These are phyloP conservation scores for Mrakia frigida DNA, from an alignment of 768 basidiomycete genomes.

Conservation along the genomic window DNA sequence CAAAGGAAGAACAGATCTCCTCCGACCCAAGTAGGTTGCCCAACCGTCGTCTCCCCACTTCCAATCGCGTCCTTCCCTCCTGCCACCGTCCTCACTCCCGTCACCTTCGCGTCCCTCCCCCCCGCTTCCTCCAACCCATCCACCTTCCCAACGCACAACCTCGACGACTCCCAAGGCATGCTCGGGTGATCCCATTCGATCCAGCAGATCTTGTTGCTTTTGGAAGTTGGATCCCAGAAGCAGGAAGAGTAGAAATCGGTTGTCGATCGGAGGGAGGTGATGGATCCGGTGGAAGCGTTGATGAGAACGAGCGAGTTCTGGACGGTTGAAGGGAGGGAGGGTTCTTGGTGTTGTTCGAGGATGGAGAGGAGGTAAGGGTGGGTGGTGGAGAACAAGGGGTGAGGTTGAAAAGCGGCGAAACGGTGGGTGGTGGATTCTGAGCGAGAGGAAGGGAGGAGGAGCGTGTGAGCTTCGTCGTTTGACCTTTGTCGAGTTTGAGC, in stretches of 20 bases:
- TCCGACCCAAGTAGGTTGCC: constrained; percentile 57
- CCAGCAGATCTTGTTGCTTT: constrained; percentile 57
- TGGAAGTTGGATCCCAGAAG: constrained; percentile 47
- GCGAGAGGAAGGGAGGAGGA: constrained; percentile 25
- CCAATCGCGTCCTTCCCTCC: constrained; percentile 47
- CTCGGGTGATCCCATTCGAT: constrained; percentile 61
- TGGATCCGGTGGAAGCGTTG: constrained; percentile 49
- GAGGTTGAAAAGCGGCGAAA: constrained; percentile 60
- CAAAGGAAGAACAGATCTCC: constrained; percentile 56
- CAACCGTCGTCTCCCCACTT: constrained; percentile 50
- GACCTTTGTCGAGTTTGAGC: background rate
- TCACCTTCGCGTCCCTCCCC: constrained; percentile 36
- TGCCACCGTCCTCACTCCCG: constrained; percentile 50
- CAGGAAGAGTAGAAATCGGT: constrained; percentile 69
- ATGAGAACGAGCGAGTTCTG: constrained; percentile 59
- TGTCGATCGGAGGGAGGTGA: constrained; percentile 53
- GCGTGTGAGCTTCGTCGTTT: constrained; percentile 16
- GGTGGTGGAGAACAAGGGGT: constrained; percentile 38
- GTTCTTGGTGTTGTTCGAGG: constrained; percentile 64
- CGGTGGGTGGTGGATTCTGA: constrained; percentile 55
- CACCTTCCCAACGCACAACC: constrained; percentile 56
- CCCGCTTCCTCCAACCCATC: constrained; percentile 19
- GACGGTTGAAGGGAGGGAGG: constrained; percentile 51
- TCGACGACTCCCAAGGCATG: constrained; percentile 66
- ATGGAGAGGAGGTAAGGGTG: constrained; percentile 56